A percentile compares a stretch with the other conserved stretches of the same genome.
phyloP scores from a whole-genome alignment of 345 rosid genomes.

The Citrus inodora region DNA sequence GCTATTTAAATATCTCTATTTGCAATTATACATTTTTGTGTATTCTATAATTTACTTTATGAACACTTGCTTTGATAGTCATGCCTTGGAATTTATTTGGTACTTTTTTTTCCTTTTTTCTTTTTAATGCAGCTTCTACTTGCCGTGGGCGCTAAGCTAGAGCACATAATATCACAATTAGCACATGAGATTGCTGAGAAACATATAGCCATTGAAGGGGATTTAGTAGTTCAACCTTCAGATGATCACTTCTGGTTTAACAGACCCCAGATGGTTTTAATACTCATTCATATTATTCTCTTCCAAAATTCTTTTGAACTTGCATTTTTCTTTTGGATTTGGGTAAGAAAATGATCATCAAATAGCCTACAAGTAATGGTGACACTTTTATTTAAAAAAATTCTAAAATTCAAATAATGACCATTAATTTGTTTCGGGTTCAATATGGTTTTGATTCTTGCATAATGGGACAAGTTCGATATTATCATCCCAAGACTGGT shows the following conservation, averaged over 20 bases:
- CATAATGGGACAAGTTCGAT: neutral
- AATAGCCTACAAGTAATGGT: neutral
- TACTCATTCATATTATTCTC: slow-evolving; percentile 6
- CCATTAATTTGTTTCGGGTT: neutral
- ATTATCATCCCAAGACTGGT: slow-evolving; percentile 1
- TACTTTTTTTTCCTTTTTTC: neutral
- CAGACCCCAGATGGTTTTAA: neutral
- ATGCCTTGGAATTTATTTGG: neutral
- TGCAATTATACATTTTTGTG: neutral
- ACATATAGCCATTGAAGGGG: slow-evolving; percentile 12
- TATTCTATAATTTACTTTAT: neutral
- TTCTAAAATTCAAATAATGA: too few relatives aligned
- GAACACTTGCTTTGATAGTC: neutral
- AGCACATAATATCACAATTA: slow-evolving; percentile 9
- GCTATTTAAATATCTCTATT: too few relatives aligned
- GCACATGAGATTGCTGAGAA: slow-evolving; percentile 2
- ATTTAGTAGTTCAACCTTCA: slow-evolving; percentile 4
- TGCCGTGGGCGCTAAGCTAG: slow-evolving; percentile 3
- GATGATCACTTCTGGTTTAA: slow-evolving; percentile 17
- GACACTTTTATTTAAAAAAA: too few relatives aligned
- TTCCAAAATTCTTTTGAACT: slow-evolving; percentile 14
- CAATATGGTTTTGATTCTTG: slow-evolving; percentile 7
- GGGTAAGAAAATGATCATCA: neutral
- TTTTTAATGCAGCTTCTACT: slow-evolving; percentile 9
- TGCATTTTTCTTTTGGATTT: slow-evolving; percentile 14